These are phyloP conservation scores for Paxillus ammoniavirescens DNA, from an alignment of 768 basidiomycete species.

Conservation along the genomic window DNA sequence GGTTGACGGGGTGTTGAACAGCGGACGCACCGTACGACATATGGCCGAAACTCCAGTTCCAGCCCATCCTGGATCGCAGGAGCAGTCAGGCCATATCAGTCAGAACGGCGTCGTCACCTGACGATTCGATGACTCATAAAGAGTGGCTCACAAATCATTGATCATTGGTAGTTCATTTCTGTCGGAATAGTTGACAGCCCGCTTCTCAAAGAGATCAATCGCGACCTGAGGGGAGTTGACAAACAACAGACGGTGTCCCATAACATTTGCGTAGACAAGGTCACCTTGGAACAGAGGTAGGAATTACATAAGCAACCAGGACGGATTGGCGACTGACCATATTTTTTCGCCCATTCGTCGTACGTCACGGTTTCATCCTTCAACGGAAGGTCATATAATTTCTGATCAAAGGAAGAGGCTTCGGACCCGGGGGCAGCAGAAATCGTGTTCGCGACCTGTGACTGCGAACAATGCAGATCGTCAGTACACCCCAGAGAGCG, in stretches of 20 bases:
- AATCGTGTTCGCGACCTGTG: slow-evolving; percentile 17
- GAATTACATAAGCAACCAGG: not conserved
- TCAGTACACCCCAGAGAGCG: slow-evolving; percentile 20
- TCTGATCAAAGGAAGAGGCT: slow-evolving; percentile 49
- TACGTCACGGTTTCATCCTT: slow-evolving; percentile 41
- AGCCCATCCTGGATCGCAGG: slow-evolving; percentile 39
- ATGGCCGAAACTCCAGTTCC: slow-evolving; percentile 54
- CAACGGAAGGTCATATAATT: slow-evolving; percentile 49
- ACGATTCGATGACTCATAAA: not conserved
- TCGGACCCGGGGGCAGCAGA: slow-evolving; percentile 56
- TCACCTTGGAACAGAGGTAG: slow-evolving; percentile 36
- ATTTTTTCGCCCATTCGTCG: slow-evolving; percentile 38
- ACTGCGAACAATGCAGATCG: slow-evolving; percentile 16
- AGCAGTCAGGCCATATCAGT: too few species aligned
- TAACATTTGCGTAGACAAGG: slow-evolving; percentile 49
- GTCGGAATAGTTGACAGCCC: slow-evolving; percentile 56
- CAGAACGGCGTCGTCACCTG: not conserved
- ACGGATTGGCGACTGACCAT: slow-evolving; percentile 23
- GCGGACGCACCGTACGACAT: slow-evolving; percentile 46
- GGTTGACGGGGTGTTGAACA: not conserved
- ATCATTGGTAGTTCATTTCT: slow-evolving; percentile 48
- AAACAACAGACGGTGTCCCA: slow-evolving; percentile 49
- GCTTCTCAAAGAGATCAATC: slow-evolving; percentile 55
- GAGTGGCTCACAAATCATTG: slow-evolving; percentile 41
- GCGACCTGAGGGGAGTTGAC: slow-evolving; percentile 47